A percentile compares a stretch with the other conserved stretches of the same genome.
Evolutionary conservation across 371 early-diverging fungal genomes (phyloP).

Genomic region (Mucor saturninus): DNA sequence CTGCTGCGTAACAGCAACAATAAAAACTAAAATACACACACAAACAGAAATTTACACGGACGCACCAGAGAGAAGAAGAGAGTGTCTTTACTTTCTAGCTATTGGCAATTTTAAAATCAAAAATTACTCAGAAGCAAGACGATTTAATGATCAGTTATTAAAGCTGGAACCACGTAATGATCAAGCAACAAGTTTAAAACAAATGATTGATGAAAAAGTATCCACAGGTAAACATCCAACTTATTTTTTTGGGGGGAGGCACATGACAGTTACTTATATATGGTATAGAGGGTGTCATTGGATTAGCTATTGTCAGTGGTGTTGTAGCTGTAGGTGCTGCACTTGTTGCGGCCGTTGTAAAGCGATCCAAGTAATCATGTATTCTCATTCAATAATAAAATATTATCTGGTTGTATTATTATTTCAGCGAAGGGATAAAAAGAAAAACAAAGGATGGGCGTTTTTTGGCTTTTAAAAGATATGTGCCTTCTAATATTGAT

Average conservation of each 20-base stretch:
- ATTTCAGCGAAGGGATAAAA: neutral
- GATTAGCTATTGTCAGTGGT: constrained; percentile 88
- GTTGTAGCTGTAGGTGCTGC: constrained; percentile 71
- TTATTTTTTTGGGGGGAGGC: too few relatives aligned
- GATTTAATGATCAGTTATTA: constrained; percentile 79
- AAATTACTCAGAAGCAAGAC: constrained; percentile 81
- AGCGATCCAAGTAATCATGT: constrained; percentile 28
- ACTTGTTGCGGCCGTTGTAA: constrained; percentile 47
- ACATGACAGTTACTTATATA: too few relatives aligned
- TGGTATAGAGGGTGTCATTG: constrained; percentile 80
- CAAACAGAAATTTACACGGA: constrained; percentile 82
- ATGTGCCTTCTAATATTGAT: too few relatives aligned
- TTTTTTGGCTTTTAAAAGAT: too few relatives aligned
- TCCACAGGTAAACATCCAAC: constrained; percentile 62
- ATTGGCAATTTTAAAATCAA: constrained; percentile 90
- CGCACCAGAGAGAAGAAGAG: constrained; percentile 84
- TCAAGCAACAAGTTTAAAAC: constrained; percentile 76
- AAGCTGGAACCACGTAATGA: constrained; percentile 84
- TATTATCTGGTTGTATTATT: constrained; percentile 1
- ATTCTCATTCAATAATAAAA: neutral
- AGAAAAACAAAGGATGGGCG: too few relatives aligned
- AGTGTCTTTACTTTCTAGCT: constrained; percentile 93
- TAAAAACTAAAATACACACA: too few relatives aligned
- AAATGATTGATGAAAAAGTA: constrained; percentile 85
- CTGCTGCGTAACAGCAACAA: too few relatives aligned